Conservation (phyloP, 148 eudicot species). For the Rhododendron kiyosumense region DNA sequence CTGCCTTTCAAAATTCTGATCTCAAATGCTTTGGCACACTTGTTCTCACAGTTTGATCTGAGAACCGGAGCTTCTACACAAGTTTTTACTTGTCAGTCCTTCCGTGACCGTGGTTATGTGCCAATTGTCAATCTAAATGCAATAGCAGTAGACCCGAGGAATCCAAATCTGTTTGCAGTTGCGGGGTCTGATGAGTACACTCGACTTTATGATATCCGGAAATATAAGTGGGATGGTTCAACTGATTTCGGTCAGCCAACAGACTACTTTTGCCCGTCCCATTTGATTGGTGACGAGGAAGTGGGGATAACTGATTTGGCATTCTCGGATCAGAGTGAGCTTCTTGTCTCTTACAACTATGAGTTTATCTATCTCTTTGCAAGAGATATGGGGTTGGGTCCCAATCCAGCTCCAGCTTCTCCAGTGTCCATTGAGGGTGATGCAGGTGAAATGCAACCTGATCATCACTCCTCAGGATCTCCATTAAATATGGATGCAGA, state of each 20-base stretch:
- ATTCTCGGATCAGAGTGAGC: conserved; percentile 83
- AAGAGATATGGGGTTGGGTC: conserved; percentile 72
- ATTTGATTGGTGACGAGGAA: conserved; percentile 55
- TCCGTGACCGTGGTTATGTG: conserved; percentile 19
- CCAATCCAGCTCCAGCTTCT: conserved; percentile 44
- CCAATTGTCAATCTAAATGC: conserved; percentile 52
- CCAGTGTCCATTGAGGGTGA: conserved; percentile 30
- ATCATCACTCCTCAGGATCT: conserved; percentile 19
- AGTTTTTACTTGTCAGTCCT: conserved; percentile 69
- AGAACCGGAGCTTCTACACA: conserved; percentile 67
- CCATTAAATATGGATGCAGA: conserved; percentile 24
- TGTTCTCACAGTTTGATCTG: conserved; percentile 74
- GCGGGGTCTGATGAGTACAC: conserved; percentile 85
- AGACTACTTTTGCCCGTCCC: conserved; percentile 74
- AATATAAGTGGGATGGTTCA: conserved; percentile 65
- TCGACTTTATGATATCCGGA: conserved; percentile 80
- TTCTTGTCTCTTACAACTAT: conserved; percentile 72
- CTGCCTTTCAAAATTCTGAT: background rate
- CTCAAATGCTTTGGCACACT: background rate
- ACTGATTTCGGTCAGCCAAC: conserved; percentile 65
- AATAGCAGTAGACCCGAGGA: conserved; percentile 83
- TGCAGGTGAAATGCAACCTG: conserved; percentile 25
- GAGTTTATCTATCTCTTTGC: conserved; percentile 74
- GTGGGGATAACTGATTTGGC: conserved; percentile 86
- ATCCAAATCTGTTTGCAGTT: conserved; percentile 76